Base-by-base conservation (phyloP, 768 basidiomycete species). In the Auricularia cornea region DNA sequence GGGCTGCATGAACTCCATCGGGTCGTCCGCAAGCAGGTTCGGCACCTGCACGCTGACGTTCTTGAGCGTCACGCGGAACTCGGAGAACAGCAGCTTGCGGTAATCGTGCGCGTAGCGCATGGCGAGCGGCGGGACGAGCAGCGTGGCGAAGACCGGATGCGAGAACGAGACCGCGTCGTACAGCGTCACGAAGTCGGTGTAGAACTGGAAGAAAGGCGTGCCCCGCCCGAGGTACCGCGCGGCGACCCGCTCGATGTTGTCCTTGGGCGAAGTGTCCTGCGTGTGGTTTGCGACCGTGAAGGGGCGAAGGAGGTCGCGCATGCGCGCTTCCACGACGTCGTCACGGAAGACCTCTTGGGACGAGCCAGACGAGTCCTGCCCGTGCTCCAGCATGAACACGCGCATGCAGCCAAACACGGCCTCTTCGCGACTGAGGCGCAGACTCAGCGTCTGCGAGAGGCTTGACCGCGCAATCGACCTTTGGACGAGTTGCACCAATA, bases 321-420 rank as follows among this genome's bases (percentile, higher is more conserved):
- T 87, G 51, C 87, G 72, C 3, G 68, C 74, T 29, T 76, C 79
- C 2, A 97, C 87, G 5, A 80, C 70, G 2, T 66, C 66, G 73
- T 97, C 92, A n/a, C 93, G 79, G 74, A 92, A 98, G 2, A 97
- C 86, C 67, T 94, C 89, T 52, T 79, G 83, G 1, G 65, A 40
- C 16, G 63, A 38, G 29, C 29, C 56, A 44, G 26, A 66, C 52
- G 81, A 79, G 62, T 80, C 78, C 67, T 91, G 87, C 1, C 84
- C 92, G 70, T 96, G 91, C 72, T 98, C 95, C 31, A 98, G 84
- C 94, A 97, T 95, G 75, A 93, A 94, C 18, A 97, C 84, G 67
- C 91, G 92, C 92, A 97, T 95, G 66, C 93, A 89, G 23, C 81
- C 83, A 68, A 94, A 88, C 3, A 89, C 78, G 1, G 81, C 75